Base-by-base conservation (phyloP, 2,329 filamentous ascomycete species). In the Biscogniauxia mediterranea region DNA sequence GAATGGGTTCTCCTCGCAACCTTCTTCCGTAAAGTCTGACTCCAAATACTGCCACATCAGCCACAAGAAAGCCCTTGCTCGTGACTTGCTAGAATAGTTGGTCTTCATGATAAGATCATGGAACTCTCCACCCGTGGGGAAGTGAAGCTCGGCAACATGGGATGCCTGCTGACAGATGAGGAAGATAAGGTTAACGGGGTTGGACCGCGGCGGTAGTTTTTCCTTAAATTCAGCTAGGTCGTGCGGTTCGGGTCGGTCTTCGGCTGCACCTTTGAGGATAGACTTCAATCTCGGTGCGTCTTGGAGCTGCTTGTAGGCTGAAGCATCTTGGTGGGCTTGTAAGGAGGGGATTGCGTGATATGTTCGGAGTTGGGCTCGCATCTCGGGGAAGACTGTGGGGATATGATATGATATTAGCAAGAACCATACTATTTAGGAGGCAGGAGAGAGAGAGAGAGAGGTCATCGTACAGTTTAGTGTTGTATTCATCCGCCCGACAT, bases 21-120 rank as follows among this genome's bases (percentile, higher is more conserved):
- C 92, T 70, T 97, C 91, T 68, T 90, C 87, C 0, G 91, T 91
- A 68, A 97, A 98, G 74, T 97, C 92, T 26, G 93, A 97, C 75
- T 99, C 95, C 19, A 99, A 84, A 73, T 99, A 98, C 81, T 95
- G 97, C 95, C 95, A 99, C 88, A 99, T 96, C 65, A 99, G 81
- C 95, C 95, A 99, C 20, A 99, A 79, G 69, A 99, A 99, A 0
- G 94, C 94, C 52, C 81, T 88, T 0, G 95, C 93, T 64, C 95
- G 86, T 64, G 92, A 96, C 67, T 82, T 79, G 76, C 93, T 98
- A 60, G 89, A 92, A 63, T 92, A 84, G 23, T 91, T 89, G 1
- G 89, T 89, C 72, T 92, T 89, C 93, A 98, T 98, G 69, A 99
- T 89, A 17, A 99, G 84, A 71, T 99, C 95, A 75, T 97, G 96